phyloP scores from a whole-genome alignment of 352 stramenopile species.

The Phytophthora nicotianae region DNA sequence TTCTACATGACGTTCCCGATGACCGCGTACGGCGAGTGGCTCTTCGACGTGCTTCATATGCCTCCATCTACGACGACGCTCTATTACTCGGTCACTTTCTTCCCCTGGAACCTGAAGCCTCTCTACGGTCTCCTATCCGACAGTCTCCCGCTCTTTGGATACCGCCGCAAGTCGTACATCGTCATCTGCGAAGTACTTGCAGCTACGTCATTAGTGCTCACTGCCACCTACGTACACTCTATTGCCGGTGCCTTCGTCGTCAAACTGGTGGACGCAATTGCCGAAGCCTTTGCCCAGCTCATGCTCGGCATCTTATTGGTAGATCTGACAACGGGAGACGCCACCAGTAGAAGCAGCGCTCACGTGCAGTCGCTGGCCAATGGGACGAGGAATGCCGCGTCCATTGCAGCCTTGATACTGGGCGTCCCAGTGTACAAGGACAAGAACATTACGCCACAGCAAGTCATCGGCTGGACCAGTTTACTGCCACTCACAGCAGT shows the following conservation, averaged over 20 bases:
- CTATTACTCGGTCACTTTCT: constrained; percentile 86
- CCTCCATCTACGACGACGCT: constrained; percentile 72
- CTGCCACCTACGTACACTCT: constrained; percentile 56
- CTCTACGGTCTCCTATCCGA: constrained; percentile 83
- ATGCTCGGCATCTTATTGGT: constrained; percentile 85
- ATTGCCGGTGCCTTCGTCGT: constrained; percentile 71
- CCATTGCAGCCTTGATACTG: constrained; percentile 60
- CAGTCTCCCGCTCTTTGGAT: constrained; percentile 71
- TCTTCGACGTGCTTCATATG: constrained; percentile 83
- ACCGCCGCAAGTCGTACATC: constrained; percentile 87
- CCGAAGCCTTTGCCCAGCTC: constrained; percentile 80
- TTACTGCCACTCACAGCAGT: constrained; percentile 59
- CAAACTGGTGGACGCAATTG: constrained; percentile 68
- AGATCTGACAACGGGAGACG: constrained; percentile 58
- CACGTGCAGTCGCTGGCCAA: constrained; percentile 76
- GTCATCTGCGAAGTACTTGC: constrained; percentile 67
- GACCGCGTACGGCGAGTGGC: constrained; percentile 78
- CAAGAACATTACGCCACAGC: constrained; percentile 51
- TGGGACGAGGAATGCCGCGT: constrained; percentile 66
- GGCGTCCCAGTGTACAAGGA: constrained; percentile 73
- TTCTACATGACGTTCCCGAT: constrained; percentile 81
- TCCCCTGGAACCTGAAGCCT: constrained; percentile 88
- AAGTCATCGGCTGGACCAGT: constrained; percentile 70
- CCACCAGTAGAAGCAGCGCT: constrained; percentile 61
- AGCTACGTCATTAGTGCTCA: constrained; percentile 59